Conservation (phyloP, 331 rosid genomes). For the Phaseolus coccineus region DNA sequence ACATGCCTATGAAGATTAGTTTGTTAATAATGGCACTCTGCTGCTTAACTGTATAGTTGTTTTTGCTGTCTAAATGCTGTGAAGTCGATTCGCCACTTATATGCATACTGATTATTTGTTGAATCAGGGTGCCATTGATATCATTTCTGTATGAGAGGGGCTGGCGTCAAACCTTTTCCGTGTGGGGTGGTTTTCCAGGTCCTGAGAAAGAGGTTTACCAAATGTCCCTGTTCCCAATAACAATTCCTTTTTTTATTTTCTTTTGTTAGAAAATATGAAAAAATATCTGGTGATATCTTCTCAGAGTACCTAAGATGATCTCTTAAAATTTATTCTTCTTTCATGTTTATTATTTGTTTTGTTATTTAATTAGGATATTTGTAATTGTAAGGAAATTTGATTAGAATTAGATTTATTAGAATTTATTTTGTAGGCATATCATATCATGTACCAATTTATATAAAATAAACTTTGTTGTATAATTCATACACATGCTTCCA, state of each 20-base stretch:
- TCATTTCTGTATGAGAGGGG: conserved; percentile 94
- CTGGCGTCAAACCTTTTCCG: conserved; percentile 89
- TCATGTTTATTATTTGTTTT: no score
- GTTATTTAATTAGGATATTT: no score
- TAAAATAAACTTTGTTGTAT: no score
- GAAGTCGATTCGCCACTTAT: conserved; percentile 35
- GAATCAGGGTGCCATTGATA: conserved; percentile 76
- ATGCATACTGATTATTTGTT: conserved; percentile 42
- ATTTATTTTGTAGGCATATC: not conserved
- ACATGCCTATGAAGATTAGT: conserved; percentile 9
- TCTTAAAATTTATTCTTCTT: not conserved
- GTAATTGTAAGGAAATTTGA: no score
- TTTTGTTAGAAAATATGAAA: not conserved
- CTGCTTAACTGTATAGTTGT: not conserved
- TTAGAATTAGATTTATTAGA: not conserved
- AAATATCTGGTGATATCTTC: not conserved
- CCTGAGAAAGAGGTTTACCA: conserved; percentile 86
- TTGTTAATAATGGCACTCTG: not conserved
- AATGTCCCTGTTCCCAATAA: conserved; percentile 14
- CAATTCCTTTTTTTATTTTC: not conserved
- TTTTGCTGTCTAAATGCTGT: conserved; percentile 8
- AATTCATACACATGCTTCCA: not conserved
- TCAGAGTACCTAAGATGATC: not conserved
- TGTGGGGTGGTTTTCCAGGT: conserved; percentile 85
- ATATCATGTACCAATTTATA: not conserved